Percentiles rank a stretch among this genome's conserved stretches.
These are phyloP conservation scores for Helotiales sp. DNA, from an alignment of 2,329 filamentous ascomycete genomes.

Conservation along the genomic window DNA sequence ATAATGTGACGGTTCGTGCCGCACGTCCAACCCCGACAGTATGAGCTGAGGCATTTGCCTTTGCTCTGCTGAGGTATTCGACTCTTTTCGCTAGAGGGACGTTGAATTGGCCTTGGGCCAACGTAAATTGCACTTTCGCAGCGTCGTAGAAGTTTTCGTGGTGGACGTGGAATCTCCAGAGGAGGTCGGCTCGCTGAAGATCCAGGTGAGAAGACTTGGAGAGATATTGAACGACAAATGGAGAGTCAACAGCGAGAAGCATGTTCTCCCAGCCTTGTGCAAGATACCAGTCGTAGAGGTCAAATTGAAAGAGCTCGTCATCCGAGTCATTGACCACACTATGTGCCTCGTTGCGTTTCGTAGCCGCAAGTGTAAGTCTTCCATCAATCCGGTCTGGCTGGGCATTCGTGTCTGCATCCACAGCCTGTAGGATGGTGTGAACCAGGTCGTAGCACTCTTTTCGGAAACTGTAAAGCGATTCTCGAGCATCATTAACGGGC, in stretches of 20 bases:
- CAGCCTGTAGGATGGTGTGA: constrained; percentile 76
- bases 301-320: constrained; percentile 94
- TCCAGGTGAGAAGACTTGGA: constrained; percentile 75
- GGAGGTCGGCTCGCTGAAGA: constrained; percentile 80
- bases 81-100: constrained; percentile 86
- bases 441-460: constrained; percentile 86
- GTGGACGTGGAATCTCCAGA: constrained; percentile 92
- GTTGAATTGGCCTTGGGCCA: constrained; percentile 82
- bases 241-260: constrained; percentile 81
- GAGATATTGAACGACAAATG: constrained; percentile 86
- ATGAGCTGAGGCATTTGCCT: constrained; percentile 87
- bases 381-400: constrained; percentile 80
- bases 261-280: constrained; percentile 82
- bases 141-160: constrained; percentile 84
- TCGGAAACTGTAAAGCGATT: constrained; percentile 70
- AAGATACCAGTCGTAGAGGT: constrained; percentile 98
- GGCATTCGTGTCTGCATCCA: constrained; percentile 72
- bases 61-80: constrained; percentile 86
- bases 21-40: constrained; percentile 78
- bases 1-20: constrained; percentile 81
- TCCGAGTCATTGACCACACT: constrained; percentile 84
- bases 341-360: constrained; percentile 86
- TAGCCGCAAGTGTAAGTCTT: constrained; percentile 73
- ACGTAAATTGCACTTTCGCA: constrained; percentile 80
- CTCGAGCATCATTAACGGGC: constrained; percentile 72